Evolutionary conservation across 2,329 filamentous ascomycete species (phyloP), one percentile per base, ranked within the genome.

Genomic region (Curvularia spicifera): DNA sequence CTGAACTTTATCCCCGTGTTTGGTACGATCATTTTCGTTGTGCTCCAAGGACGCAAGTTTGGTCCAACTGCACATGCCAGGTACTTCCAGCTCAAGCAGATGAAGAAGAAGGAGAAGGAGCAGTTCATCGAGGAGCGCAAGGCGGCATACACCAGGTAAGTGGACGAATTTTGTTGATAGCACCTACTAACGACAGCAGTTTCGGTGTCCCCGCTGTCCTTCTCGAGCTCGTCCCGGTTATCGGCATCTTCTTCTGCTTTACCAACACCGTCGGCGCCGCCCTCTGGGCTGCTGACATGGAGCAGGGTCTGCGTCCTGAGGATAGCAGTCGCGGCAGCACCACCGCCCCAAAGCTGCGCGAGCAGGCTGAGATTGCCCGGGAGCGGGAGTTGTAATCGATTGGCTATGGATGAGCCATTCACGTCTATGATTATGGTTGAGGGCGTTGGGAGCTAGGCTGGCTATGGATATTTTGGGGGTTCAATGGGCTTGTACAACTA

Each of bases 261-360:
- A 97, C 93, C 15, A 97, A 97, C 76, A 90, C 91, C 1, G 92
- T 96, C 57, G 94, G 93, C 7, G 94, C 93, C 53, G 94, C 94
- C 7, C 80, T 98, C n/a, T 97, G 93, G 93, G 93, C 94, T 40
- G 91, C 91, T 18, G 93, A 96, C 75, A 85, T 96, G 57, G 92
- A 96, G 76, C 57, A 73, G 53, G 57, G 60, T 8, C 61, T 60
- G 33, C 48, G 26, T 20, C 47, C 47, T 2, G 24, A 28, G 12
- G 47, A 59, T 7, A 63, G 56, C 31, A 59, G 65, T 4, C 61
- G 53, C 12, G 44, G 65, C 24, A 65, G 64, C 54, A 74, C 70
- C 2, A 77, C 75, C 2, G 74, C 76, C 1, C 74, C 74, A 1
- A 72, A 70, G 39, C 67, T 78, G 18, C 73, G 74, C 39, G 64